phyloP scores from a whole-genome alignment of 106 monocot genomes.

The Triglochin maritima region DNA sequence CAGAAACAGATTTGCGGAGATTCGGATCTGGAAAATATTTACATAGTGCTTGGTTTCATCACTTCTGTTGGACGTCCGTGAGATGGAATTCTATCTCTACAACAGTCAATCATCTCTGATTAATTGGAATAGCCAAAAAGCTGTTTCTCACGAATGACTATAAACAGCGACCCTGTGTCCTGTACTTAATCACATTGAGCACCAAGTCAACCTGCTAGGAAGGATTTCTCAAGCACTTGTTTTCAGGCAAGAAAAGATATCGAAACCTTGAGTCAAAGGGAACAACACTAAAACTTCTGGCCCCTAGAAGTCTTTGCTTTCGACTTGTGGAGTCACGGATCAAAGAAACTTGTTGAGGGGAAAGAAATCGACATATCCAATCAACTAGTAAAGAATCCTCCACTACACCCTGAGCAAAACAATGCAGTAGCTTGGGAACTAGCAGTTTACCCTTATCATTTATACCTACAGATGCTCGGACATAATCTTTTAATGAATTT shows the following conservation, averaged over 20 bases:
- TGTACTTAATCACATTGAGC: no score
- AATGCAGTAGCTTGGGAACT: slow-evolving; percentile 59
- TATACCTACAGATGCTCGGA: slow-evolving; percentile 61
- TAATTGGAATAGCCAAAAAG: no score
- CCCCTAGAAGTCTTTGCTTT: slow-evolving; percentile 73
- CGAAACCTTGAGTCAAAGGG: slow-evolving; percentile 75
- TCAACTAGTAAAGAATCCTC: slow-evolving; percentile 83
- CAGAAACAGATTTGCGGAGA: no score
- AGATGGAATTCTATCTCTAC: no score
- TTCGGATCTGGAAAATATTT: no score
- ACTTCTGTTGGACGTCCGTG: no score
- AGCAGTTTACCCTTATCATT: slow-evolving; percentile 66
- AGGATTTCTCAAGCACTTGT: not conserved
- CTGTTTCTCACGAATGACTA: no score
- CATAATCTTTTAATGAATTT: slow-evolving; percentile 48
- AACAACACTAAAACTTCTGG: slow-evolving; percentile 45
- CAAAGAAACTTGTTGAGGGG: slow-evolving; percentile 41
- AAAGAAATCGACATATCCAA: slow-evolving; percentile 80
- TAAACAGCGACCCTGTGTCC: no score
- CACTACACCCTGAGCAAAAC: slow-evolving; percentile 55
- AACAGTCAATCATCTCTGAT: no score
- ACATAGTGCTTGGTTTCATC: no score
- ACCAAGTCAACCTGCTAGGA: not conserved
- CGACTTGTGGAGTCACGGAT: slow-evolving; percentile 37
- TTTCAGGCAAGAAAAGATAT: slow-evolving; percentile 61